Percentiles rank a stretch among this genome's conserved stretches.
Evolutionary conservation across 805 yeast species (phyloP).

Genomic region (Lipomyces starkeyi): DNA sequence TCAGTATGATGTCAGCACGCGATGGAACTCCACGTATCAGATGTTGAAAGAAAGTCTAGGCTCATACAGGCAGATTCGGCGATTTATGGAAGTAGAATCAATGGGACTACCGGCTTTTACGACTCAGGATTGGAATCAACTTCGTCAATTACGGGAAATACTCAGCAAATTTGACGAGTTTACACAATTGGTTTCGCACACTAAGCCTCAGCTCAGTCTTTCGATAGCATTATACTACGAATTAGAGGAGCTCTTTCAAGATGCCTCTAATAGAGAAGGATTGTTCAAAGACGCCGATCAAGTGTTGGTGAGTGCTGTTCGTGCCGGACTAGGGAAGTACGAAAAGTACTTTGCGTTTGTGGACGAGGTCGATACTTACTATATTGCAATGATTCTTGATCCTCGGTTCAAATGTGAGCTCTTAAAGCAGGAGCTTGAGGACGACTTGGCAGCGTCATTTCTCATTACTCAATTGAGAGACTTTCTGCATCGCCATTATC

Average conservation of each 20-base stretch:
- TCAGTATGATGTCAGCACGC: not conserved
- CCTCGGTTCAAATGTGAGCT: constrained; percentile 3
- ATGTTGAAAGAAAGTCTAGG: constrained; percentile 1
- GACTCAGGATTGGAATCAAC: constrained; percentile 41
- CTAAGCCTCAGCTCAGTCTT: constrained; percentile 1
- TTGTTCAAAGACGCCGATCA: constrained; percentile 3
- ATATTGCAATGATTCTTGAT: constrained; percentile 4
- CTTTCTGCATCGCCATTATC: too few relatives aligned
- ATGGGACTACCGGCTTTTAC: constrained; percentile 56
- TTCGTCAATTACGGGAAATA: not conserved
- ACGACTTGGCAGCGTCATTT: too few relatives aligned
- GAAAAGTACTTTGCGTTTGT: constrained; percentile 6
- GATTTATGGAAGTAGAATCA: not conserved
- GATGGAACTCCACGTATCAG: not conserved
- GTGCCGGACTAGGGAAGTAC: not conserved
- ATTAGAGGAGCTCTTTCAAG: not conserved
- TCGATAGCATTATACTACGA: not conserved
- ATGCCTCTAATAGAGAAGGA: not conserved
- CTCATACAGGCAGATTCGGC: not conserved
- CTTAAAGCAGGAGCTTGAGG: constrained; percentile 11
- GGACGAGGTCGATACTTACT: constrained; percentile 10
- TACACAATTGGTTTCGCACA: not conserved
- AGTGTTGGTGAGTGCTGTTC: constrained; percentile 6
- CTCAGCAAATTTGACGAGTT: constrained; percentile 1
- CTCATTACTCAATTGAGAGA: too few relatives aligned